Percentiles rank a stretch among this genome's conserved stretches.
These are phyloP conservation scores for Debaryomycetaceae sp. DNA, from an alignment of 1,139 yeast species.

Conservation along the genomic window DNA sequence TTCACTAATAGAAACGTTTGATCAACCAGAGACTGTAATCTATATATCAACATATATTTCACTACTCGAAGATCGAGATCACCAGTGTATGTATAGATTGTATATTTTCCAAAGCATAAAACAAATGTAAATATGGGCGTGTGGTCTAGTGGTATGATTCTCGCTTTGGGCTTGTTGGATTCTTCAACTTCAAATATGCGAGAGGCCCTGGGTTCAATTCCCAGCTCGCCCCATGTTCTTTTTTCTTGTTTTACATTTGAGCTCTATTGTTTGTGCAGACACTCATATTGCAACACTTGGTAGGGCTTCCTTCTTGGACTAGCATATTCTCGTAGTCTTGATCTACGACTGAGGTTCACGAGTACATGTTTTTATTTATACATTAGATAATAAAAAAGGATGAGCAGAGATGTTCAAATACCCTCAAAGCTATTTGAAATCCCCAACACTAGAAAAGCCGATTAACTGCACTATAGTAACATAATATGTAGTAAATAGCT, in stretches of 20 bases:
- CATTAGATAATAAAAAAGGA: constrained; percentile 8
- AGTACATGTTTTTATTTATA: constrained; percentile 7
- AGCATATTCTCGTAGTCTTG: background rate
- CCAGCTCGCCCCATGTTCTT: constrained; percentile 17
- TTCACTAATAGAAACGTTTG: no score
- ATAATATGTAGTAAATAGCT: constrained; percentile 16
- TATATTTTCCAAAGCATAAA: background rate
- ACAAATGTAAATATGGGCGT: constrained; percentile 11
- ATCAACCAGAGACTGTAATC: no score
- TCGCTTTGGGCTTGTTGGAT: constrained; percentile 16
- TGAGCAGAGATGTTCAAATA: background rate
- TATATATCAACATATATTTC: no score
- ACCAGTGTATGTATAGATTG: background rate
- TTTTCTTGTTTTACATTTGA: constrained; percentile 5
- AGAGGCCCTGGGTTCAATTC: constrained; percentile 21
- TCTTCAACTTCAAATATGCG: constrained; percentile 12
- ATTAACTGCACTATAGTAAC: background rate
- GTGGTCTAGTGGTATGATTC: constrained; percentile 20
- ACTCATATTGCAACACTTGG: background rate
- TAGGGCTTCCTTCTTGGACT: background rate
- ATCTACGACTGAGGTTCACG: background rate
- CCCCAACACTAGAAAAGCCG: constrained; percentile 1
- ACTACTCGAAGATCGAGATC: background rate
- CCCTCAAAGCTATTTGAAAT: constrained; percentile 2
- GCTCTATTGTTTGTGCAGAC: background rate